Evolutionary conservation across 225 moss, liverwort and hornwort species (phyloP).

Genomic region (Polytrichum formosum): DNA sequence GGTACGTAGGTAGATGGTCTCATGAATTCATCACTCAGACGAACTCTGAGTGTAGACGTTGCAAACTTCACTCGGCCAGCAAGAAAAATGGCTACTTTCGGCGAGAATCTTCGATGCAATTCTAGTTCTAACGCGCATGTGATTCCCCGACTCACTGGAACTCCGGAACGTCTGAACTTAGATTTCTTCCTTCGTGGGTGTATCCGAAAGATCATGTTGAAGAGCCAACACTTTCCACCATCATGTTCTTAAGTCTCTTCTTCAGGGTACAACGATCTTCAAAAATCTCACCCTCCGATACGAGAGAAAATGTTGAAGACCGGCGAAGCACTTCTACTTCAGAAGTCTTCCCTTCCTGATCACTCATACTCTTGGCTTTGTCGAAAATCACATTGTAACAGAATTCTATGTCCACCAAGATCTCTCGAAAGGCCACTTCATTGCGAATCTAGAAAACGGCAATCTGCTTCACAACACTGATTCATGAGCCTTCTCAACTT

Average conservation of each 20-base stretch:
- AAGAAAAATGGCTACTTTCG: no score
- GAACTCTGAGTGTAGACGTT: no score
- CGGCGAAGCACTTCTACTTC: not conserved
- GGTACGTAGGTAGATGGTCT: no score
- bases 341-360: not conserved
- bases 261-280: not conserved
- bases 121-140: no score
- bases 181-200: no score
- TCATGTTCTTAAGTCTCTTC: not conserved
- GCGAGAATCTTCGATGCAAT: no score
- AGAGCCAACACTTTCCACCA: no score
- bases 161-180: no score
- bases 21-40: no score
- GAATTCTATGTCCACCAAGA: not conserved
- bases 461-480: not conserved
- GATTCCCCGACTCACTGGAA: no score
- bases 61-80: no score
- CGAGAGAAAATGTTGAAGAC: not conserved
- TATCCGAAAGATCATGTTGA: no score
- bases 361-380: not conserved
- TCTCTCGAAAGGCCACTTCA: constrained; percentile 2
- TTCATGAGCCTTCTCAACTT: not conserved
- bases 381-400: not conserved
- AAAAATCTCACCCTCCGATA: not conserved
- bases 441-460: not conserved